Percentiles rank a stretch among this genome's conserved stretches.
Conservation (phyloP, 306 rosid genomes). For the Pueraria montana region DNA sequence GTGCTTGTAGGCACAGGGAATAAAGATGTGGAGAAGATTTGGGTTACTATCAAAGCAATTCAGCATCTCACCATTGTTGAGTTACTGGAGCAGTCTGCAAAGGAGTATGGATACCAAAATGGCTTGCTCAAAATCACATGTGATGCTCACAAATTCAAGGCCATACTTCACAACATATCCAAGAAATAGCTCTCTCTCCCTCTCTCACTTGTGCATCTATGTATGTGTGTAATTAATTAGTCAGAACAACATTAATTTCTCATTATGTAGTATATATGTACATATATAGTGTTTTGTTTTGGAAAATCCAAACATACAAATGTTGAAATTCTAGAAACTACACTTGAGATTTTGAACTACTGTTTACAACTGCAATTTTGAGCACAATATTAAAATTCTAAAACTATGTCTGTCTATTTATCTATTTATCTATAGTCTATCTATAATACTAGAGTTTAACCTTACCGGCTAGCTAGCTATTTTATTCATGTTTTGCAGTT, state of each 20-base stretch:
- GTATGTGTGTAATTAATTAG: neutral
- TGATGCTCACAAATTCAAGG: conserved; percentile 39
- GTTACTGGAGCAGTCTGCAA: conserved; percentile 45
- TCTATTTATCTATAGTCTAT: too few species aligned
- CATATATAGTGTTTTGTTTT: neutral
- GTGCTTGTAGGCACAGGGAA: conserved; percentile 51
- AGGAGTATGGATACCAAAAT: conserved; percentile 49
- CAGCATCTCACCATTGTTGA: conserved; percentile 53
- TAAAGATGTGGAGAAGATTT: conserved; percentile 49
- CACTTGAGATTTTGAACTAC: neutral
- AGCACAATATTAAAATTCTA: neutral
- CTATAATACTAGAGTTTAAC: too few species aligned
- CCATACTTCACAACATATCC: conserved; percentile 42
- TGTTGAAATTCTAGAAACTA: neutral
- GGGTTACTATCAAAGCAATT: conserved; percentile 53
- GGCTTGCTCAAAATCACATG: conserved; percentile 53
- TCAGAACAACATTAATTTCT: neutral
- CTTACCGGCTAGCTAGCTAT: neutral
- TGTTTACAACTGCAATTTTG: too few species aligned
- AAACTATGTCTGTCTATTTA: too few species aligned
- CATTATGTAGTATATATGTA: neutral
- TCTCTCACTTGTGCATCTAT: neutral
- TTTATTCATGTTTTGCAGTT: neutral
- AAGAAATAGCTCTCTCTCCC: neutral
- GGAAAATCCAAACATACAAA: neutral